These are phyloP conservation scores for Linaria vulgaris DNA, from an alignment of 257 asterid genomes.

Conservation along the genomic window DNA sequence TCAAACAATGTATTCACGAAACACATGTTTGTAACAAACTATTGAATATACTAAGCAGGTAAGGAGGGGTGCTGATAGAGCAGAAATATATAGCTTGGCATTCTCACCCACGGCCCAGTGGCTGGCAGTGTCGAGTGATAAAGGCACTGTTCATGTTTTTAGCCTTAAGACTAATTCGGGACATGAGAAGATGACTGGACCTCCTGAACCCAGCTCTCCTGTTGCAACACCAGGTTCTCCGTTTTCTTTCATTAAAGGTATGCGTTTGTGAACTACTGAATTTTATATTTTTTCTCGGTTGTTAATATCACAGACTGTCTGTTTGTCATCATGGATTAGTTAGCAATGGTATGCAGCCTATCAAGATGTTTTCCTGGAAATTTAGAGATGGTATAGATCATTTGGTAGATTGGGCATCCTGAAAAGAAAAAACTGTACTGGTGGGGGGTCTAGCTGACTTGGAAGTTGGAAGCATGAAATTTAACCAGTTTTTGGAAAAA, in stretches of 20 bases:
- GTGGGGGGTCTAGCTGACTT: too few relatives aligned
- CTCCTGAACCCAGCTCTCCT: conserved; percentile 46
- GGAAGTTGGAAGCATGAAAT: too few relatives aligned
- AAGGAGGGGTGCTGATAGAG: conserved; percentile 96
- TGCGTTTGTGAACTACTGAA: not conserved
- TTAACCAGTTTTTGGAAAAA: too few relatives aligned
- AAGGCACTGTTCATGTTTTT: conserved; percentile 92
- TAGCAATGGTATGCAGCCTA: conserved; percentile 9
- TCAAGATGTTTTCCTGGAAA: not conserved
- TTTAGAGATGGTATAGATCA: conserved; percentile 2
- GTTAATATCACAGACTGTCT: not conserved
- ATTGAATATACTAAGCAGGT: conserved; percentile 53
- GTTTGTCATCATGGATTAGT: conserved; percentile 6
- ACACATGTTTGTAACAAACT: not conserved
- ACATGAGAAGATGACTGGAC: conserved; percentile 47
- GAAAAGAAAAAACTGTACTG: too few relatives aligned
- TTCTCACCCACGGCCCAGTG: conserved; percentile 84
- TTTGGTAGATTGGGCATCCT: not conserved
- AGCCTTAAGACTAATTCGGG: conserved; percentile 69
- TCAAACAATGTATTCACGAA: conserved; percentile 3
- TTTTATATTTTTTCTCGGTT: not conserved
- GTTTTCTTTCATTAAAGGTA: conserved; percentile 90
- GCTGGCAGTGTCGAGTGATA: conserved; percentile 96
- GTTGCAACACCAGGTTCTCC: conserved; percentile 57
- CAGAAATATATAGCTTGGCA: conserved; percentile 83